These are phyloP conservation scores for Suhomyces bolitotheri DNA, from an alignment of 1,139 yeast genomes.

Conservation along the genomic window DNA sequence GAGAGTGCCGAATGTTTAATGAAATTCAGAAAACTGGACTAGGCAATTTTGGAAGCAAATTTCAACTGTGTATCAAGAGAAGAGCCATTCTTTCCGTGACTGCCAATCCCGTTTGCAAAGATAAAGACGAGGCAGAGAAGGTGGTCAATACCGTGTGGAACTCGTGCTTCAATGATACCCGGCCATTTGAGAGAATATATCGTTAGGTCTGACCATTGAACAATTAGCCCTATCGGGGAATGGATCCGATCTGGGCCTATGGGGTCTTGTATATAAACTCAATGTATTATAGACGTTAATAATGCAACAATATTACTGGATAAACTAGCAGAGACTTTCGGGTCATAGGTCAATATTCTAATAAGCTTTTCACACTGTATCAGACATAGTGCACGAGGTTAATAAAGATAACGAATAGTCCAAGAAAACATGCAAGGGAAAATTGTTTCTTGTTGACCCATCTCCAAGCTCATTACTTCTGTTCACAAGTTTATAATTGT, in stretches of 20 bases:
- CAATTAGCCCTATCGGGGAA: background rate
- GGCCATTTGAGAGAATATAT: slow-evolving; percentile 93
- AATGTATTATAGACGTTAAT: too few species aligned
- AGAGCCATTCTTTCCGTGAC: slow-evolving; percentile 82
- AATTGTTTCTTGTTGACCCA: too few species aligned
- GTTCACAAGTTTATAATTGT: too few species aligned
- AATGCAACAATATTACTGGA: too few species aligned
- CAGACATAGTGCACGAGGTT: too few species aligned
- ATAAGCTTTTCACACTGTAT: too few species aligned
- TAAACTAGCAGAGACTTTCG: too few species aligned
- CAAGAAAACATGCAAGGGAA: too few species aligned
- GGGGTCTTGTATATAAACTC: too few species aligned
- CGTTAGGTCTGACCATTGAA: slow-evolving; percentile 36
- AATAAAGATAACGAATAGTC: too few species aligned
- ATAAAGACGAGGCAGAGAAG: slow-evolving; percentile 69
- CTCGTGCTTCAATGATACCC: slow-evolving; percentile 89
- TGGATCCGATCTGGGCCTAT: background rate
- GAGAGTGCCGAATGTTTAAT: slow-evolving; percentile 90
- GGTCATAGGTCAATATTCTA: too few species aligned
- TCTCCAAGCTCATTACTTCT: too few species aligned
- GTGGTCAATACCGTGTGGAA: slow-evolving; percentile 88
- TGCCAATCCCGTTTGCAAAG: slow-evolving; percentile 81
- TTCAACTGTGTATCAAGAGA: slow-evolving; percentile 86
- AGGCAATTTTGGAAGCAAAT: slow-evolving; percentile 71
- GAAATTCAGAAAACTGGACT: slow-evolving; percentile 72